Evolutionary conservation across 108 stramenopile species (phyloP).

Genomic region (Cyclotella sp.): DNA sequence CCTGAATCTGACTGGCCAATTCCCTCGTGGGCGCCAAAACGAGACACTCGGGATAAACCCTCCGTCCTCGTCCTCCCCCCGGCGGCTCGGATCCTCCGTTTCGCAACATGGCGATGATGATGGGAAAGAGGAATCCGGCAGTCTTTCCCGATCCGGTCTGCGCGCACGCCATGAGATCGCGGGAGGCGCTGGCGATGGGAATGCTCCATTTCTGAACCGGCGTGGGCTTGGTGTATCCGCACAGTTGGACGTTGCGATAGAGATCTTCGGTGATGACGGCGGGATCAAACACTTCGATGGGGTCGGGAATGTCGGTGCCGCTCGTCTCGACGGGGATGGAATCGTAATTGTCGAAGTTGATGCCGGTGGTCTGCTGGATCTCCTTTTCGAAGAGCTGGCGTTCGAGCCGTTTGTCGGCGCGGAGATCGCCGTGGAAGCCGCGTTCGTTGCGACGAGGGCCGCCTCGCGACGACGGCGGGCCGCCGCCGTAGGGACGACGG

Average conservation of each 20-base stretch:
- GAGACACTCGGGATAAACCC: constrained; percentile 84
- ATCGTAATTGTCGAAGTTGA: constrained; percentile 99
- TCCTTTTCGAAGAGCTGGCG: constrained; percentile 73
- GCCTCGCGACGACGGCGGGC: constrained; percentile 18
- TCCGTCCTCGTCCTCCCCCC: constrained; percentile 55
- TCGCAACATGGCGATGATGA: constrained; percentile 91
- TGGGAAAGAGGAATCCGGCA: constrained; percentile 97
- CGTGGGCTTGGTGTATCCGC: constrained; percentile 95
- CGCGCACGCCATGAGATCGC: constrained; percentile 96
- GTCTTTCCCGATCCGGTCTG: constrained; percentile 97
- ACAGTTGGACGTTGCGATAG: constrained; percentile 89
- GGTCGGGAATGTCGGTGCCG: constrained; percentile 88
- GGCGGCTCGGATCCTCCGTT: constrained; percentile 78
- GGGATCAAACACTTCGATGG: constrained; percentile 84
- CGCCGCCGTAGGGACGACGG: constrained; percentile 24
- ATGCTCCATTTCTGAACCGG: constrained; percentile 99
- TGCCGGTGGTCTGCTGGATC: constrained; percentile 95
- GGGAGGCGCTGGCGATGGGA: constrained; percentile 88
- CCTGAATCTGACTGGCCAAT: constrained; percentile 97
- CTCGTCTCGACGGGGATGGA: constrained; percentile 97
- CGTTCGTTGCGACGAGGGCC: constrained; percentile 60
- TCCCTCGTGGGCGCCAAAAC: constrained; percentile 98
- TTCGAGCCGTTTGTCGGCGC: constrained; percentile 79
- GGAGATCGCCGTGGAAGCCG: constrained; percentile 88
- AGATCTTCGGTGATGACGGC: constrained; percentile 94